Evolutionary conservation across 306 rosid species (phyloP).

Genomic region (Cotoneaster glaucophyllus): DNA sequence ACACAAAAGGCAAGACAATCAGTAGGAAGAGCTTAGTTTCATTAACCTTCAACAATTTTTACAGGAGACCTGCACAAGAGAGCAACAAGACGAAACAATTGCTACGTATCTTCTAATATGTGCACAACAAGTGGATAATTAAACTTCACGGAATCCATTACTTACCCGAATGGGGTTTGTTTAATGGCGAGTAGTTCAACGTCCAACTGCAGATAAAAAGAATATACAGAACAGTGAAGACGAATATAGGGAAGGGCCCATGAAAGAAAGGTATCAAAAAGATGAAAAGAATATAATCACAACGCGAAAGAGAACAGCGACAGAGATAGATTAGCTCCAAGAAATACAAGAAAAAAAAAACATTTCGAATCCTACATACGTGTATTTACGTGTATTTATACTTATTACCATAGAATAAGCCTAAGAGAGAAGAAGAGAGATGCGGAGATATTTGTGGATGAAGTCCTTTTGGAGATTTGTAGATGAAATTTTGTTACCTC

Average conservation of each 20-base stretch:
- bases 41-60: slow-evolving; percentile 76
- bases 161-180: slow-evolving; percentile 94
- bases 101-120: neutral
- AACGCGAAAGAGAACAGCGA: neutral
- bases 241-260: slow-evolving; percentile 8
- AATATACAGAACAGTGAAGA: slow-evolving; percentile 22
- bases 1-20: neutral
- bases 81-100: slow-evolving; percentile 20
- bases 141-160: neutral
- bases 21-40: slow-evolving; percentile 1
- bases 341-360: neutral
- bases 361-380: neutral
- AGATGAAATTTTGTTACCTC: slow-evolving; percentile 39
- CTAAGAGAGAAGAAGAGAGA: neutral
- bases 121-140: neutral
- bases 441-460: neutral
- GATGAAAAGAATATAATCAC: slow-evolving; percentile 5
- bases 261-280: neutral
- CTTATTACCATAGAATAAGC: neutral
- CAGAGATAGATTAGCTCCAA: slow-evolving; percentile 7
- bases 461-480: neutral
- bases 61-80: slow-evolving; percentile 58
- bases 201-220: slow-evolving; percentile 55
- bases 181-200: slow-evolving; percentile 82
- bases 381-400: neutral